Conservation (phyloP, 2,329 filamentous ascomycete genomes). For the Arthroderma sp. region DNA sequence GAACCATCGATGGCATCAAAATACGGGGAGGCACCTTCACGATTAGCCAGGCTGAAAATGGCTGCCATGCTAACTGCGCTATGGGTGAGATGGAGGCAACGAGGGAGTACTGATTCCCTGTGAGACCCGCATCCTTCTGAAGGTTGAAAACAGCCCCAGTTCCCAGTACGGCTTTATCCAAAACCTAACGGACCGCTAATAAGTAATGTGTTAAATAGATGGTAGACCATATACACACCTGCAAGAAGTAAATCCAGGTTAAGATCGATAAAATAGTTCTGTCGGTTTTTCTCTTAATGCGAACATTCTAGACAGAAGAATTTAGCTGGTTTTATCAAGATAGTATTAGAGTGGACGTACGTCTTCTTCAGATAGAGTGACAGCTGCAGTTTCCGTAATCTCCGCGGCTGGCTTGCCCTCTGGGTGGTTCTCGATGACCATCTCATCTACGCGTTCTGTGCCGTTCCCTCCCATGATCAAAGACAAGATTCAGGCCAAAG, state of each 20-base stretch:
- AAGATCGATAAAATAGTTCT: constrained; percentile 39
- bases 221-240: constrained; percentile 12
- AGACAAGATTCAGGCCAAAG: too few species aligned
- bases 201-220: neutral
- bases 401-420: too few species aligned
- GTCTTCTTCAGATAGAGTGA: constrained; percentile 21
- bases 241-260: constrained; percentile 35
- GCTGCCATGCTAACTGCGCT: constrained; percentile 48
- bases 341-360: constrained; percentile 8
- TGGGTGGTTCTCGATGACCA: too few species aligned
- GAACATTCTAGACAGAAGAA: constrained; percentile 30
- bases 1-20: constrained; percentile 39
- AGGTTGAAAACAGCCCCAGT: constrained; percentile 46
- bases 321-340: neutral
- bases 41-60: constrained; percentile 46
- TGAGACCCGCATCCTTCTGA: constrained; percentile 36
- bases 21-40: constrained; percentile 48
- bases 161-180: constrained; percentile 47
- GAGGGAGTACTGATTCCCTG: constrained; percentile 43
- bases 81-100: constrained; percentile 46
- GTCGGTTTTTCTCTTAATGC: constrained; percentile 50
- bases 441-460: too few species aligned
- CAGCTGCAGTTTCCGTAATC: too few species aligned
- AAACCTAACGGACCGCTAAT: constrained; percentile 21
- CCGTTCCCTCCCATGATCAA: too few species aligned